Base-by-base conservation (phyloP, 2,329 filamentous ascomycete species). In the Escovopsis sp. region DNA sequence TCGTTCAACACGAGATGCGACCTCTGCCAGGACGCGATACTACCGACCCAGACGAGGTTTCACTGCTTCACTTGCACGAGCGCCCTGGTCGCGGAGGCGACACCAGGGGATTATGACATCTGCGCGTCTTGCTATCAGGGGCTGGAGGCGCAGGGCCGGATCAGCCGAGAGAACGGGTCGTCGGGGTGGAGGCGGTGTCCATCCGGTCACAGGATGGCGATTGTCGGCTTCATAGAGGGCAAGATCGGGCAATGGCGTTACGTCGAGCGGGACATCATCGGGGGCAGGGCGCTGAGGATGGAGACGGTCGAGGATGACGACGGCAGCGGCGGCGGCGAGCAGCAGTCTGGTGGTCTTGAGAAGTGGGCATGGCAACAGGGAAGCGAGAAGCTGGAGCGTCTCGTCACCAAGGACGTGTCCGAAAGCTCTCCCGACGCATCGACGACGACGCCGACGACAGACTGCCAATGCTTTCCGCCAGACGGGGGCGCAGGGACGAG, bases 141-240 rank as follows among this genome's bases (percentile, higher is more conserved):
- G 37, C 68, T 88, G 7, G 72, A 83, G 2, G 61, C 67, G 2
- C 70, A 71, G 0, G 71, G 74, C 8, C 76, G 75, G 37, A 79
- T 95, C 47, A 78, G 75, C 42, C 64, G 67, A 14, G 81, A 88
- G 46, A 87, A 94, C 49, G 87, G 88, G 0, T 70, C 77, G 5
- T 70, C 69, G 10, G 88, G 88, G 3, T 95, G 89, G 89, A 72
- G 87, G 10, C 72, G 87, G 39, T 96, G 89, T 56, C 69, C 79
- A 1, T 70, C 72, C 35, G 82, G 83, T 5, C 89, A 96, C 55
- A 76, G 88, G 29, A 94, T 94, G 86, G 75, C 80, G 0, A 66
- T 93, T 10, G 67, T 93, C 10, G 80, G 77, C 0, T 94, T 89
- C 53, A 71, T 81, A 45, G 79, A 85, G 42, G 70, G 71, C 29